These are phyloP conservation scores for Saccharomycopsis olivae DNA, from an alignment of 805 yeast genomes.

Conservation along the genomic window DNA sequence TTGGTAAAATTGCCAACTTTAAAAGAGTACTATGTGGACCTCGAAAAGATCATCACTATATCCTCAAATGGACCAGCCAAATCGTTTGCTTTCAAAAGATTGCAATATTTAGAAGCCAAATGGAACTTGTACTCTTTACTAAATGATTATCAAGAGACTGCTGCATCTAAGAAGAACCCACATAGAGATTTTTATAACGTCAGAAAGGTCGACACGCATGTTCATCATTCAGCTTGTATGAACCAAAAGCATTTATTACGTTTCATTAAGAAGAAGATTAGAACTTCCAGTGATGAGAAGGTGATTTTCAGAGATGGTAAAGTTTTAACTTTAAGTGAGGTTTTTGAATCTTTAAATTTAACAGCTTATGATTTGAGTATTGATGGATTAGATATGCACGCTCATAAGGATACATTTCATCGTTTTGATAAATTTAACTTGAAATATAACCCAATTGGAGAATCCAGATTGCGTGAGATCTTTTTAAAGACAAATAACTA, in stretches of 20 bases:
- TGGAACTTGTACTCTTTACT: slow-evolving; percentile 86
- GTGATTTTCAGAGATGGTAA: slow-evolving; percentile 92
- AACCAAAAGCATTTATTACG: slow-evolving; percentile 93
- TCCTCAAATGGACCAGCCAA: slow-evolving; percentile 95
- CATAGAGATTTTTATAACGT: slow-evolving; percentile 97
- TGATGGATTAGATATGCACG: slow-evolving; percentile 98
- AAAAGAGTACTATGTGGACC: slow-evolving; percentile 75
- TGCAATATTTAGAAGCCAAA: slow-evolving; percentile 90
- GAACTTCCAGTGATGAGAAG: slow-evolving; percentile 74
- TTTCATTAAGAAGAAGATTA: slow-evolving; percentile 88
- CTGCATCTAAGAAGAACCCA: slow-evolving; percentile 84
- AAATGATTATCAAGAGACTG: slow-evolving; percentile 87
- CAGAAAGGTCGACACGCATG: slow-evolving; percentile 96
- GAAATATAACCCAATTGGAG: slow-evolving; percentile 97
- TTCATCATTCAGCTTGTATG: slow-evolving; percentile 99
- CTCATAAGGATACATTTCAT: slow-evolving; percentile 96
- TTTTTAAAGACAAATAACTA: slow-evolving; percentile 92
- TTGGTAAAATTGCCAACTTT: slow-evolving; percentile 67
- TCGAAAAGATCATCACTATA: slow-evolving; percentile 59
- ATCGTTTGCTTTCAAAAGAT: slow-evolving; percentile 87
- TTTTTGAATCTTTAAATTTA: slow-evolving; percentile 79
- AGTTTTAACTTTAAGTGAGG: slow-evolving; percentile 76
- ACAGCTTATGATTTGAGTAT: slow-evolving; percentile 93
- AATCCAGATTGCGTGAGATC: slow-evolving; percentile 92
- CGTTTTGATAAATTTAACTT: slow-evolving; percentile 95